phyloP scores from a whole-genome alignment of 768 basidiomycete species.

The Melanogaster broomeanus region DNA sequence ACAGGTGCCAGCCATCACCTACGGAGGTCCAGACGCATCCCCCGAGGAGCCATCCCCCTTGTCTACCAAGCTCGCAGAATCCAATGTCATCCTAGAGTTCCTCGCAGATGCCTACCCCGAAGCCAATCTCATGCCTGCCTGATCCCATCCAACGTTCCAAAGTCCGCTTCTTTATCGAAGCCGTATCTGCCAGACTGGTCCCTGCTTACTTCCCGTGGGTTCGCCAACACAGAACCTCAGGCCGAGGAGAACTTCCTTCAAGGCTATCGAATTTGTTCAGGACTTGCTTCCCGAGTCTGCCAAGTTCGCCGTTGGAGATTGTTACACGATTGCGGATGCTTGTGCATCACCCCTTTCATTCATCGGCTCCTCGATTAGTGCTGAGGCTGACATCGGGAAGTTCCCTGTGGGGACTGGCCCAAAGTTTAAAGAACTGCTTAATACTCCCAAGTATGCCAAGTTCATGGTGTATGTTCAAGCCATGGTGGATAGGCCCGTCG shows the following conservation, averaged over 20 bases:
- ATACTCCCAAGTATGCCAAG: constrained; percentile 45
- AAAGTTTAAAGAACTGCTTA: constrained; percentile 42
- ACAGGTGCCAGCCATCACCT: constrained; percentile 57
- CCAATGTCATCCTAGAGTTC: constrained; percentile 63
- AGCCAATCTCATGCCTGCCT: constrained; percentile 46
- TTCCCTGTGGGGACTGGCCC: constrained; percentile 49
- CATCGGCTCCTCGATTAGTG: constrained; percentile 43
- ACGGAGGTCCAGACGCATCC: constrained; percentile 55
- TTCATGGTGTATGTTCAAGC: constrained; percentile 48
- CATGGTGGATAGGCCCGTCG: constrained; percentile 51
- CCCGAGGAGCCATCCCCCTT: constrained; percentile 57
- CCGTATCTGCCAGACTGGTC: constrained; percentile 44
- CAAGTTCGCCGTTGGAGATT: constrained; percentile 35
- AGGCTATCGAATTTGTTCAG: constrained; percentile 50
- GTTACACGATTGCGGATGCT: constrained; percentile 62
- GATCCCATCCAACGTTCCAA: constrained; percentile 56
- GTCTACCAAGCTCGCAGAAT: constrained; percentile 62
- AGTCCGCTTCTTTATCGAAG: constrained; percentile 62
- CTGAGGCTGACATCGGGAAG: constrained; percentile 51
- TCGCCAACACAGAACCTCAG: constrained; percentile 36
- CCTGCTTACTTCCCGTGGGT: constrained; percentile 39
- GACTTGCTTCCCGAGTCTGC: constrained; percentile 46
- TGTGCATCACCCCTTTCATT: constrained; percentile 59
- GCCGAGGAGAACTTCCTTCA: constrained; percentile 35
- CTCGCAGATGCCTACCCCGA: constrained; percentile 55